These are phyloP conservation scores for Talaromyces stipitatus DNA, from an alignment of 495 filamentous ascomycete species.

Conservation along the genomic window DNA sequence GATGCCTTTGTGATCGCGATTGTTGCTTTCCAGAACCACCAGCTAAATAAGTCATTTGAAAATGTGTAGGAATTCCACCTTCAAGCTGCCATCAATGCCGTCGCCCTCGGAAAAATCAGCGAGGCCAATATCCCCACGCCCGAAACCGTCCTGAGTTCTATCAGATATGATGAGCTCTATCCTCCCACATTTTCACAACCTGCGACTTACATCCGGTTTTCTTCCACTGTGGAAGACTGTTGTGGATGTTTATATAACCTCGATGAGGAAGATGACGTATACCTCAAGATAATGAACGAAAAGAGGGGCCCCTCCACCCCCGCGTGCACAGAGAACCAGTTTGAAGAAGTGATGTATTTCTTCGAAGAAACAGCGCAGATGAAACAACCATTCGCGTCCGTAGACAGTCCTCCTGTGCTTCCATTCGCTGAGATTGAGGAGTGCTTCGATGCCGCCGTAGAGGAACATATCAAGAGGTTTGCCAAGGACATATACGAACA, in stretches of 20 bases:
- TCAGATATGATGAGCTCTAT: conserved; percentile 85
- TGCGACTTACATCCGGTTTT: conserved; percentile 93
- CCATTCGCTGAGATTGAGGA: conserved; percentile 73
- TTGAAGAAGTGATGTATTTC: conserved; percentile 90
- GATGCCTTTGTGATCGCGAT: background rate
- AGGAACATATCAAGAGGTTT: conserved; percentile 57
- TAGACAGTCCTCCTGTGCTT: conserved; percentile 77
- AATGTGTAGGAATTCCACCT: conserved; percentile 87
- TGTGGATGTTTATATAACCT: conserved; percentile 84
- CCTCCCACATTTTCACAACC: conserved; percentile 70
- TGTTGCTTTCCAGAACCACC: background rate
- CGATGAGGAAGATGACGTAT: conserved; percentile 80
- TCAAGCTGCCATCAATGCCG: conserved; percentile 79
- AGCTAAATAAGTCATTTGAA: background rate
- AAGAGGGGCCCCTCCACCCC: conserved; percentile 50
- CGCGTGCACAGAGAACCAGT: conserved; percentile 78
- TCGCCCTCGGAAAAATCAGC: conserved; percentile 65
- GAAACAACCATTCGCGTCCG: conserved; percentile 78
- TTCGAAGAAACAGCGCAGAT: conserved; percentile 78
- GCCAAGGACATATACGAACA: conserved; percentile 85
- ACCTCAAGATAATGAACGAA: conserved; percentile 74
- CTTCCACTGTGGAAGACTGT: conserved; percentile 94
- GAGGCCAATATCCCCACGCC: conserved; percentile 82
- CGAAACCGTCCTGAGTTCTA: conserved; percentile 61
- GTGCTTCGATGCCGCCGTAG: conserved; percentile 65